phyloP scores from a whole-genome alignment of 331 rosid species.

The Pyrus hybrid region DNA sequence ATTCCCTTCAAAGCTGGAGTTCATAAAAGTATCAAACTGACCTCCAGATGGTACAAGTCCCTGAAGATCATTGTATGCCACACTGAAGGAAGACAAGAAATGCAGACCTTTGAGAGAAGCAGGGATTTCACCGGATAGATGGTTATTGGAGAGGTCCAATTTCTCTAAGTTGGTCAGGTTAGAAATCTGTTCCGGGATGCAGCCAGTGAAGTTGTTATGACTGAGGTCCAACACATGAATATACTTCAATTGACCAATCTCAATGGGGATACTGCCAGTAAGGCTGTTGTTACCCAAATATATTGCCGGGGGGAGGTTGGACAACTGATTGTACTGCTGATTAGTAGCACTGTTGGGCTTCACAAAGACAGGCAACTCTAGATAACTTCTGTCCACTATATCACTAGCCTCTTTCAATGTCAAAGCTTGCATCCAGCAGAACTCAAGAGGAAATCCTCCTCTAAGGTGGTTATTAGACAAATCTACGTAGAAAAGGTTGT shows the following conservation, averaged over 20 bases:
- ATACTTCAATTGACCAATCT: constrained; percentile 59
- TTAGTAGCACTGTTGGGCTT: constrained; percentile 52
- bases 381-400: constrained; percentile 35
- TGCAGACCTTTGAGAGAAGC: constrained; percentile 44
- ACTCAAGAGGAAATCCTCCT: constrained; percentile 56
- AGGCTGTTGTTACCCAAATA: constrained; percentile 55
- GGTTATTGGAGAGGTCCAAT: constrained; percentile 64
- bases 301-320: constrained; percentile 69
- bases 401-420: constrained; percentile 40
- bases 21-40: too few relatives aligned
- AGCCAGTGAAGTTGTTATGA: constrained; percentile 61
- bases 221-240: constrained; percentile 60
- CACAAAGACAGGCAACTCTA: constrained; percentile 84
- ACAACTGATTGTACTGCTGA: constrained; percentile 81
- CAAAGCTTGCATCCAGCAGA: constrained; percentile 52
- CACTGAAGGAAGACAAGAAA: too few relatives aligned
- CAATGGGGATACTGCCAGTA: constrained; percentile 52
- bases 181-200: constrained; percentile 62
- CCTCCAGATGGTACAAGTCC: too few relatives aligned
- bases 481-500: constrained; percentile 74
- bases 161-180: constrained; percentile 64
- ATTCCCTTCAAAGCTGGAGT: too few relatives aligned
- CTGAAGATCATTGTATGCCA: too few relatives aligned
- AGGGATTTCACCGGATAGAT: constrained; percentile 75
- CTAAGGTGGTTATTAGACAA: constrained; percentile 51